A percentile compares a stretch with the other conserved stretches of the same genome.
Evolutionary conservation across 202 grass and related monocot genomes (phyloP).

Genomic region (Zoysia matrella): DNA sequence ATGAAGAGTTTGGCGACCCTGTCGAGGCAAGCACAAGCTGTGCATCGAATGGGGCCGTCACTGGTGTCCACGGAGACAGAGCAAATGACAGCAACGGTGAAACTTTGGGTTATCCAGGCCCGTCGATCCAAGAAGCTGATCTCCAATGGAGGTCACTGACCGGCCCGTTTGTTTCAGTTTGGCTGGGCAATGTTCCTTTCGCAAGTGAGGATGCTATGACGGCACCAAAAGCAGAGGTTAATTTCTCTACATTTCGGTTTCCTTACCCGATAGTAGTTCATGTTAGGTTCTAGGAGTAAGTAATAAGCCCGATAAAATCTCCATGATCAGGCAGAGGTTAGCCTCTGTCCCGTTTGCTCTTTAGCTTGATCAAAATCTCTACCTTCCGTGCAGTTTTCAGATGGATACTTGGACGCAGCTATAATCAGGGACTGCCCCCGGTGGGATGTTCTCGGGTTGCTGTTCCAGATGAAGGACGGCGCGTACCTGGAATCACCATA

Average conservation of each 20-base stretch:
- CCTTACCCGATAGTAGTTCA: not conserved
- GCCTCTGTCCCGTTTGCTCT: not conserved
- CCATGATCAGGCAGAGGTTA: not conserved
- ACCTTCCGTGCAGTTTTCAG: constrained; percentile 70
- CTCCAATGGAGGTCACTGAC: constrained; percentile 78
- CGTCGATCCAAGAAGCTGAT: constrained; percentile 53
- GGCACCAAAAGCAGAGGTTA: constrained; percentile 86
- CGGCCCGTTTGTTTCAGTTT: constrained; percentile 84
- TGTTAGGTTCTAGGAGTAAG: not conserved
- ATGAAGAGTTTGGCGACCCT: constrained; percentile 72
- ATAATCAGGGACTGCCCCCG: constrained; percentile 87
- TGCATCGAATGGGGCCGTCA: constrained; percentile 31
- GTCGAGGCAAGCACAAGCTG: constrained; percentile 41
- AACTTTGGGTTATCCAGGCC: constrained; percentile 60
- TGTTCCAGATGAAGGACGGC: constrained; percentile 81
- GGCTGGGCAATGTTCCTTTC: constrained; percentile 82
- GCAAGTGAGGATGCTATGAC: constrained; percentile 65
- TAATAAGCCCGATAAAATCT: no score
- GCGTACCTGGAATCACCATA: constrained; percentile 73
- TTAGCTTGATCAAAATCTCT: not conserved
- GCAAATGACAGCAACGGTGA: constrained; percentile 31
- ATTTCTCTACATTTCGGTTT: not conserved
- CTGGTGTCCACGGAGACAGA: constrained; percentile 32
- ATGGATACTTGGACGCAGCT: constrained; percentile 90
- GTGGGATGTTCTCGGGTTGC: constrained; percentile 52